Evolutionary conservation across 768 basidiomycete species (phyloP), one percentile per base, ranked within the genome.

Genomic region (Tulasnella sp.): DNA sequence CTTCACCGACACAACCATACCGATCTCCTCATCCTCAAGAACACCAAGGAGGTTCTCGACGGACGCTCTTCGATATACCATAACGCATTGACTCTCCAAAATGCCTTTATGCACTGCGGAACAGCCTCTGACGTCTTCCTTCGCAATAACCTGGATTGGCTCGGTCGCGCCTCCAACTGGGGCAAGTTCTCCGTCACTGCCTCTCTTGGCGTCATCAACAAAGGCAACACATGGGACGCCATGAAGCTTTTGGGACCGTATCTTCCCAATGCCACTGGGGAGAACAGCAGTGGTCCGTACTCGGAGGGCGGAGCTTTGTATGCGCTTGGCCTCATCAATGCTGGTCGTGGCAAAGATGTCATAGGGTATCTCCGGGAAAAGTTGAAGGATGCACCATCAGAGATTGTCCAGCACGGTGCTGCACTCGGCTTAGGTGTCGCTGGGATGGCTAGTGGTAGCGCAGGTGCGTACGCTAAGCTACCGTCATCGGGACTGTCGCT

Each of bases 151-250:
- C 77, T 99, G 32, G 94, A 97, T 67, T 99, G 93, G 92, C 79
- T 99, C 3, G 87, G 81, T 8, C 78, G 89, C 52, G 96, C 96
- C 2, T 84, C 84, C 25, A 98, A 99, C 67, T 99, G 96, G 96
- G 88, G 91, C 27, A 99, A 98, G 66, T 99, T 98, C 72, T 89
- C 91, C 3, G 90, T 96, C 5, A 97, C 96, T 11, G 92, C 96
- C 17, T 92, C 88, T 7, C 80, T 99, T 21, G 96, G 96, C 61
- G 88, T 98, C 56, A 97, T 99, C 62, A 91, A 98, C 73, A 93
- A 94, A 66, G 96, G 96, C 40, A 92, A 92, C 68, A 87, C 90
- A 64, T 82, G 91, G 64, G 84, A 94, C 68, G 93, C 92, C 48
- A 84, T 86, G 79, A 81, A 80, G 43, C 88, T 98, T 52, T 80